Percentiles rank a stretch among this genome's conserved stretches.
Evolutionary conservation across 2,329 filamentous ascomycete genomes (phyloP).

Genomic region (Parascedosporium putredinis): DNA sequence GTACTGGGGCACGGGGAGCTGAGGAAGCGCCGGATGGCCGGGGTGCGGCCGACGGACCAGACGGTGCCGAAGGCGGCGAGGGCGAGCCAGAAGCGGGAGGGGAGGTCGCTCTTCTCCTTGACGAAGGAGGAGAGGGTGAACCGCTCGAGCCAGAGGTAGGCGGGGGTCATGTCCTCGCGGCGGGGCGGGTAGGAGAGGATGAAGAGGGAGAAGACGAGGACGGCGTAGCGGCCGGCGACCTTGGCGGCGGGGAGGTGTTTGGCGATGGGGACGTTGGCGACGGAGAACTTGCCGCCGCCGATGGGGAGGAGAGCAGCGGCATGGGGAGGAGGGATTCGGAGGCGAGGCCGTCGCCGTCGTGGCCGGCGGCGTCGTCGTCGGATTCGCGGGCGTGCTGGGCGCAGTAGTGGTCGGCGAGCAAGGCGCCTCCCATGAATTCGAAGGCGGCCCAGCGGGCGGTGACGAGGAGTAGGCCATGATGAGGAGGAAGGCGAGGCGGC

Average conservation of each 20-base stretch:
- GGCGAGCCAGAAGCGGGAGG: constrained; percentile 42
- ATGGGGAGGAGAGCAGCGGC: neutral
- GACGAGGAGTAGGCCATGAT: constrained; percentile 29
- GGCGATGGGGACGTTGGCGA: neutral
- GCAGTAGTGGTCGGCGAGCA: constrained; percentile 44
- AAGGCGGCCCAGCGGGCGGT: constrained; percentile 11
- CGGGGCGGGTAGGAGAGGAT: constrained; percentile 26
- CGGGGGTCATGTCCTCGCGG: constrained; percentile 36
- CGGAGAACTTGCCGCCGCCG: neutral
- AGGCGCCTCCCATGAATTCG: constrained; percentile 40
- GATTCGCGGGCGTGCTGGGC: constrained; percentile 18
- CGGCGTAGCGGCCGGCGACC: neutral
- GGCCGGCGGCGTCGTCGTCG: constrained; percentile 27
- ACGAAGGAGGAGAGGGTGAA: constrained; percentile 39
- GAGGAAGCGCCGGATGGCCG: constrained; percentile 39
- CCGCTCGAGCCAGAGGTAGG: constrained; percentile 37
- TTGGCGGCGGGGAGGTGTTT: neutral
- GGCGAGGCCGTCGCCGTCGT: neutral
- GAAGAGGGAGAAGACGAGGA: constrained; percentile 7
- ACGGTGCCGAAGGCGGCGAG: constrained; percentile 43
- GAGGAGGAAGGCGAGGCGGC: constrained; percentile 30
- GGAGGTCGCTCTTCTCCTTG: constrained; percentile 26
- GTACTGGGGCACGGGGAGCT: constrained; percentile 41
- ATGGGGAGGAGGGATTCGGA: neutral
- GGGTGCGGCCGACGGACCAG: constrained; percentile 34